Evolutionary conservation across 2,329 filamentous ascomycete genomes (phyloP).

Genomic region (Paecilomyces sp.): DNA sequence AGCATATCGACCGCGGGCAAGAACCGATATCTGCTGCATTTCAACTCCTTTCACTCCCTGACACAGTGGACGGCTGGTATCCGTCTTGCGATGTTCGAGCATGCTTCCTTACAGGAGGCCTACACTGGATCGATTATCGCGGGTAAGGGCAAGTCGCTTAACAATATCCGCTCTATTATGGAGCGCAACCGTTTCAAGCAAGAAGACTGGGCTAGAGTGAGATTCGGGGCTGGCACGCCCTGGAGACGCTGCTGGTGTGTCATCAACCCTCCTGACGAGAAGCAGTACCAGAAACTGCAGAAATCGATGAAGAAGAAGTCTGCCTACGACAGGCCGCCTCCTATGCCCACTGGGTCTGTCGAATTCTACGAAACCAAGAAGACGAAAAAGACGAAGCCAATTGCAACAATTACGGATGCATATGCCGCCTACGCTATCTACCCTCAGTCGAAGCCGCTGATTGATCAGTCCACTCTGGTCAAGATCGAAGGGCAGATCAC

Average conservation of each 20-base stretch:
- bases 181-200: constrained; percentile 68
- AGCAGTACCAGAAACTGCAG: constrained; percentile 75
- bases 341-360: constrained; percentile 74
- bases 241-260: constrained; percentile 98
- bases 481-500: constrained; percentile 91
- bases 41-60: constrained; percentile 87
- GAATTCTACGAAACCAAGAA: constrained; percentile 95
- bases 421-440: constrained; percentile 95
- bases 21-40: constrained; percentile 92
- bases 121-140: constrained; percentile 95
- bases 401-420: constrained; percentile 84
- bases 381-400: constrained; percentile 82
- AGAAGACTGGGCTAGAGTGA: constrained; percentile 90
- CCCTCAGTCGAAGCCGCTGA: constrained; percentile 85
- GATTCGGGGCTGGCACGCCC: constrained; percentile 90
- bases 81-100: constrained; percentile 87
- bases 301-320: constrained; percentile 78
- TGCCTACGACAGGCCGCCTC: constrained; percentile 68
- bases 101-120: constrained; percentile 86
- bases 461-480: constrained; percentile 87
- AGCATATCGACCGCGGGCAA: constrained; percentile 92
- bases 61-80: constrained; percentile 96
- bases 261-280: constrained; percentile 85
- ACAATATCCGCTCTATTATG: constrained; percentile 86
- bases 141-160: constrained; percentile 81